Percentiles rank a stretch among this genome's conserved stretches.
Conservation (phyloP, 2,329 filamentous ascomycete species). For the Diaporthe sp. region DNA sequence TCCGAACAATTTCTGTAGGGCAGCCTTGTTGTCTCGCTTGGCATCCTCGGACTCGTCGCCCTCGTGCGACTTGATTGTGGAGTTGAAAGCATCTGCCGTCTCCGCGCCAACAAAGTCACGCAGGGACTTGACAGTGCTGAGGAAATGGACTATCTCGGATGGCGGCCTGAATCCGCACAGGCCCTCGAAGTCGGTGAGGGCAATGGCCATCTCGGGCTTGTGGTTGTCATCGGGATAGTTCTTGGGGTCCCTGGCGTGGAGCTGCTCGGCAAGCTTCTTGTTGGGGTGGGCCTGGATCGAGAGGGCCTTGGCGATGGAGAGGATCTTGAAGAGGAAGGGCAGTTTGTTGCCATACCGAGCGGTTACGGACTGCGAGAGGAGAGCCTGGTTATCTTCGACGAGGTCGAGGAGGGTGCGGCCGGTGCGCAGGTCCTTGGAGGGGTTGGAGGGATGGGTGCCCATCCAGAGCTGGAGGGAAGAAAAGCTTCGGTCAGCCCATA, state of each 20-base stretch:
- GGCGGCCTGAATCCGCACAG: constrained; percentile 95
- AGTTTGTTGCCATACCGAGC: constrained; percentile 84
- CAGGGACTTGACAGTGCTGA: constrained; percentile 69
- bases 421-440: constrained; percentile 88
- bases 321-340: constrained; percentile 97
- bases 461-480: constrained; percentile 83
- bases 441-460: constrained; percentile 97
- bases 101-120: constrained; percentile 76
- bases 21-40: constrained; percentile 77
- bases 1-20: constrained; percentile 80
- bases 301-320: constrained; percentile 94
- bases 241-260: constrained; percentile 85
- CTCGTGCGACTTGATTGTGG: constrained; percentile 61
- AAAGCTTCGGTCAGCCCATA: constrained; percentile 36
- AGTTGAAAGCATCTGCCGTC: constrained; percentile 68
- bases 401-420: constrained; percentile 89
- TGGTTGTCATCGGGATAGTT: constrained; percentile 99
- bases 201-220: constrained; percentile 99
- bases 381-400: constrained; percentile 85
- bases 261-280: constrained; percentile 90
- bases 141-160: constrained; percentile 87
- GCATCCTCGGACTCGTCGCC: constrained; percentile 51
- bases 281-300: constrained; percentile 98
- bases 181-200: constrained; percentile 95
- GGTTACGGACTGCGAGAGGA: constrained; percentile 80